Percentiles rank a stretch among this genome's conserved stretches.
Evolutionary conservation across 23 red algal species (phyloP).

Genomic region (Gracilaria gracilis): DNA sequence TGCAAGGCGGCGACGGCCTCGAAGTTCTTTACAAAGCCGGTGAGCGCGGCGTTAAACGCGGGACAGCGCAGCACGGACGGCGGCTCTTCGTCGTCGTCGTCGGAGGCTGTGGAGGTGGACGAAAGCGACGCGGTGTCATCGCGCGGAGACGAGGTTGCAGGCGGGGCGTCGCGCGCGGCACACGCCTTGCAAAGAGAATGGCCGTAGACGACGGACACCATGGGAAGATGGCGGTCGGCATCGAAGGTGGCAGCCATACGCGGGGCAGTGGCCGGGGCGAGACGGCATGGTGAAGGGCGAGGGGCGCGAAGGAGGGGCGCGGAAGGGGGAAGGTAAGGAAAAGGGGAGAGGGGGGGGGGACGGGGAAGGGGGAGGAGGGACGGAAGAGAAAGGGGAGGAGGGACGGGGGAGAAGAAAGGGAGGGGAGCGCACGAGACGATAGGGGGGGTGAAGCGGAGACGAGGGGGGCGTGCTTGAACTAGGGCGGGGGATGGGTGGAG

Average conservation of each 20-base stretch:
- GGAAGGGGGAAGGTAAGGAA: not conserved
- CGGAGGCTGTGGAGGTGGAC: conserved; percentile 43
- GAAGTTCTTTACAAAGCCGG: conserved; percentile 76
- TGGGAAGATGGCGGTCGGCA: conserved; percentile 39
- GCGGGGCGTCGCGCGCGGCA: not conserved
- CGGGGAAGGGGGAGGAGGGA: not conserved
- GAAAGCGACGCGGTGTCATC: conserved; percentile 28
- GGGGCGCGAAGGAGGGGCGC: not conserved
- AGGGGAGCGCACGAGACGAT: no score
- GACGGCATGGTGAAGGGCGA: conserved; percentile 1
- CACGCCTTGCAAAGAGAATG: conserved; percentile 64
- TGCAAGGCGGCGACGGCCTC: conserved; percentile 66
- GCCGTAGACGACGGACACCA: conserved; percentile 82
- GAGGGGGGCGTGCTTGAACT: not conserved
- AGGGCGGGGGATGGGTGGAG: conserved; percentile 8
- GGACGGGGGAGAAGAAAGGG: not conserved
- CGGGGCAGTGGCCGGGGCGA: conserved; percentile 50
- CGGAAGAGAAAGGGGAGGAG: not conserved
- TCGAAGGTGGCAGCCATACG: conserved; percentile 46
- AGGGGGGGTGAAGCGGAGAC: not conserved
- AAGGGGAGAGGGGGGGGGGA: no score
- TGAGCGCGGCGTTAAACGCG: conserved; percentile 37
- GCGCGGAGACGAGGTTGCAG: not conserved
- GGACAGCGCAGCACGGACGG: conserved; percentile 42
- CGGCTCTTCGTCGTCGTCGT: conserved; percentile 46